Conservation (phyloP, 73 alveolate genomes). For the Stentor coeruleus region DNA sequence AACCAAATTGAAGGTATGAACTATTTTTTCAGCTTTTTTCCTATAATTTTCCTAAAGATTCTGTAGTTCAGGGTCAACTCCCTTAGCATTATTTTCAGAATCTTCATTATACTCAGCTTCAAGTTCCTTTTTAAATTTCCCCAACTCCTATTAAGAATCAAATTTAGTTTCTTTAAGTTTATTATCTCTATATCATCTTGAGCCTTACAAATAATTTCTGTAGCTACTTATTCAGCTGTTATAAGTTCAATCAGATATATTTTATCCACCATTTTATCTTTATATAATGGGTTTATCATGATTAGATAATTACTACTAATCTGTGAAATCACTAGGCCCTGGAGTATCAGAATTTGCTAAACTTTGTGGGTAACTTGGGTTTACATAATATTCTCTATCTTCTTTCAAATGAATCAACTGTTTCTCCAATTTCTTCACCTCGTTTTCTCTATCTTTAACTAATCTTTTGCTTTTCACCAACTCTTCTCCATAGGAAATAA, state of each 20-base stretch:
- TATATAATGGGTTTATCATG: too few relatives aligned
- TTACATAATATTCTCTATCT: too few relatives aligned
- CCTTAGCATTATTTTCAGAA: neutral
- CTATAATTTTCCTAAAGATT: neutral
- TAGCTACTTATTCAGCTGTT: neutral
- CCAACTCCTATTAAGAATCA: neutral
- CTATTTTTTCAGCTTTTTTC: neutral
- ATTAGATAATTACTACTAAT: too few relatives aligned
- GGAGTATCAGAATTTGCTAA: too few relatives aligned
- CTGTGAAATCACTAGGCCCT: too few relatives aligned
- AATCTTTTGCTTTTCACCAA: neutral
- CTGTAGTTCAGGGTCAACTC: neutral
- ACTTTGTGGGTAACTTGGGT: too few relatives aligned
- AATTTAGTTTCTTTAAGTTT: neutral
- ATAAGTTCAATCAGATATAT: neutral
- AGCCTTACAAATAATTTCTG: neutral
- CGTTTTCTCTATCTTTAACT: neutral
- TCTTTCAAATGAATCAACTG: neutral
- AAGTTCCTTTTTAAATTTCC: neutral
- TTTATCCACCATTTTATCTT: too few relatives aligned
- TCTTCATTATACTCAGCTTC: constrained; percentile 8
- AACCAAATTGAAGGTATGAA: too few relatives aligned
- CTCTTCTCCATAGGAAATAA: neutral
- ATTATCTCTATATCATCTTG: neutral
- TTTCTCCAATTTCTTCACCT: neutral